Base-by-base conservation (phyloP, 1,139 yeast species). In the Yamadazyma buinensis region DNA sequence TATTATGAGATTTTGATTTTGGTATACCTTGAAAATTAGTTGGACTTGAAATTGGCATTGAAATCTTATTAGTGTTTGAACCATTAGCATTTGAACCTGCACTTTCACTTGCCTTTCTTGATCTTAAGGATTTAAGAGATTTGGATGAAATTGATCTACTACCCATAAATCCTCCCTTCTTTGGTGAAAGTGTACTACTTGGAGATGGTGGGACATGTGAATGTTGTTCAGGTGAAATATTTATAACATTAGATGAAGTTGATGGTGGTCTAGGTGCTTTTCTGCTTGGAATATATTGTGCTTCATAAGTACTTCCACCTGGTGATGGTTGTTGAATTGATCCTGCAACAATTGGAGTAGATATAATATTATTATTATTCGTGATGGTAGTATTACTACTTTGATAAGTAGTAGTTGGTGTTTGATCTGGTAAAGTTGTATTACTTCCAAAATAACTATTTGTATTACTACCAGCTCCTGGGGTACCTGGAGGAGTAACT, bases 281-380 rank as follows among this genome's bases (percentile, higher is more conserved):
- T 41, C 86, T 62, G 34, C 78, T 72, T 6, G 86, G 86, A 38
- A 79, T 76, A 42, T 73, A 79, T 47, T 72, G 79, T 22, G 52
- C 59, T 43, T 68, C 75, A 30, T 44, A 51, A 37, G 33, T 26
- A 15, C 25, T 35, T 23, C 34, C 41, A 7, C 30, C 27, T 21
- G 32, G 30, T n/a, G 30, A 26, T 15, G 23, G 35, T 25, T 30
- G 39, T 13, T 33, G 35, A 11, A 38, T 31, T 9, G 29, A 26
- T 7, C 13, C 13, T 7, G 14, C 13, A 14, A 17, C 18, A 7
- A n/a, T 15, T 17, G 29, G 29, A n/a, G n/a, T n/a, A n/a, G n/a
- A n/a, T n/a, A n/a, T n/a, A 11, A 3, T 12, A 20, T 15, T 27
- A 21, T 20, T 22, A 21, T 18, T 19, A 20, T 28, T 46, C 55